Evolutionary conservation across 345 rosid species (phyloP).

Genomic region (Corchorus capsularis): DNA sequence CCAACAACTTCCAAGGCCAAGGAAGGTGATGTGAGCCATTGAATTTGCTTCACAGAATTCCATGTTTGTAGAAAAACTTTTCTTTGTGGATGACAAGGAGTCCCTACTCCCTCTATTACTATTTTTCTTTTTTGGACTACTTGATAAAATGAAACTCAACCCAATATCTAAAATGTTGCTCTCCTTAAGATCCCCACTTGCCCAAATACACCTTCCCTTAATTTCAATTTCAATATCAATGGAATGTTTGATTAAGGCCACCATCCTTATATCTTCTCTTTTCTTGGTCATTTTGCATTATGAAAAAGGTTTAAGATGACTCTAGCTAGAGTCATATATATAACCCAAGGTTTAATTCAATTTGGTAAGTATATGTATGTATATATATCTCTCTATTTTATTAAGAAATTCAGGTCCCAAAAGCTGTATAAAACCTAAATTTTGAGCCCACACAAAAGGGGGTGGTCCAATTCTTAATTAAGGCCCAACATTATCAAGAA

Average conservation of each 20-base stretch:
- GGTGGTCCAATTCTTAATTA: slow-evolving; percentile 6
- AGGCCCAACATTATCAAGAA: neutral
- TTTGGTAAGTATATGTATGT: neutral
- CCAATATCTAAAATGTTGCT: neutral
- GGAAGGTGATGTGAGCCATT: slow-evolving; percentile 17
- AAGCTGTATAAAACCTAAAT: neutral
- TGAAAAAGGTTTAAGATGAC: neutral
- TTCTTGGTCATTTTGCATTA: slow-evolving; percentile 4
- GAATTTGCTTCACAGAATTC: slow-evolving; percentile 30
- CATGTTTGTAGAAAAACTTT: neutral
- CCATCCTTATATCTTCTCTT: neutral
- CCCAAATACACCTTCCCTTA: neutral
- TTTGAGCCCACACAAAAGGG: neutral
- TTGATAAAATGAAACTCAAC: neutral
- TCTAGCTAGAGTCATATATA: too few species aligned
- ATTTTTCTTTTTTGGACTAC: neutral
- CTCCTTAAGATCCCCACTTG: slow-evolving; percentile 16
- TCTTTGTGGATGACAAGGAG: slow-evolving; percentile 31
- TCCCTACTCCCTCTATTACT: slow-evolving; percentile 17
- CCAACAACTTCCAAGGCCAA: slow-evolving; percentile 22
- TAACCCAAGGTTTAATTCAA: neutral
- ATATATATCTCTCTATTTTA: neutral
- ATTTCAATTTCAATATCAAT: slow-evolving; percentile 23
- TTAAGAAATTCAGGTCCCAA: neutral
- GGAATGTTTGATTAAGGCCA: slow-evolving; percentile 40